Evolutionary conservation across 2,329 filamentous ascomycete species (phyloP).

Genomic region (Zalaria obscura): DNA sequence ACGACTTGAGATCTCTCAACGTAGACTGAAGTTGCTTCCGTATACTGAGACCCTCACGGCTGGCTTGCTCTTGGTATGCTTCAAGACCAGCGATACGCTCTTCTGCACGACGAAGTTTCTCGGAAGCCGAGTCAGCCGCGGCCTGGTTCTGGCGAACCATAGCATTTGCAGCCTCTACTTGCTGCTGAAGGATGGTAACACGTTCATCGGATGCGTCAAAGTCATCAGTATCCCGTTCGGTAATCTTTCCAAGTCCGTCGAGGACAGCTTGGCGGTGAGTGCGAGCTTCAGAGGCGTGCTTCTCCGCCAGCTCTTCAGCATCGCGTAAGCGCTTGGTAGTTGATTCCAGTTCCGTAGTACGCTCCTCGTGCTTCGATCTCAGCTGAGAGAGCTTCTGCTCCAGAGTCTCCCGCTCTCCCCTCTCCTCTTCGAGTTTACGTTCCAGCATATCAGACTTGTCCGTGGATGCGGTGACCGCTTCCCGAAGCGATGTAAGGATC

Average conservation of each 20-base stretch:
- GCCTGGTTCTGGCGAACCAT: slow-evolving; percentile 80
- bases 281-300: slow-evolving; percentile 73
- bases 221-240: slow-evolving; percentile 37
- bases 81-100: slow-evolving; percentile 94
- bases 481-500: slow-evolving; percentile 60
- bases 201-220: slow-evolving; percentile 48
- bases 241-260: slow-evolving; percentile 64
- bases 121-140: slow-evolving; percentile 73
- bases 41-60: slow-evolving; percentile 78
- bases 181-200: slow-evolving; percentile 59
- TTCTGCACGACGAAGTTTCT: slow-evolving; percentile 82
- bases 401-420: slow-evolving; percentile 55
- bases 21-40: slow-evolving; percentile 78
- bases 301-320: slow-evolving; percentile 76
- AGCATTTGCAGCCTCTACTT: slow-evolving; percentile 62
- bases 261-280: slow-evolving; percentile 75
- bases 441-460: slow-evolving; percentile 67
- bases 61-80: slow-evolving; percentile 93
- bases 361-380: slow-evolving; percentile 69
- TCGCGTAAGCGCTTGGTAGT: slow-evolving; percentile 63
- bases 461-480: slow-evolving; percentile 64
- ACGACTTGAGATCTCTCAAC: slow-evolving; percentile 68
- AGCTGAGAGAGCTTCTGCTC: slow-evolving; percentile 66
- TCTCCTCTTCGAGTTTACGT: slow-evolving; percentile 71
- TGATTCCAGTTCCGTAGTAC: slow-evolving; percentile 61